A percentile compares a stretch with the other conserved stretches of the same genome.
Conservation (phyloP, 176 grass and related monocot genomes). For the Themeda triandra region DNA sequence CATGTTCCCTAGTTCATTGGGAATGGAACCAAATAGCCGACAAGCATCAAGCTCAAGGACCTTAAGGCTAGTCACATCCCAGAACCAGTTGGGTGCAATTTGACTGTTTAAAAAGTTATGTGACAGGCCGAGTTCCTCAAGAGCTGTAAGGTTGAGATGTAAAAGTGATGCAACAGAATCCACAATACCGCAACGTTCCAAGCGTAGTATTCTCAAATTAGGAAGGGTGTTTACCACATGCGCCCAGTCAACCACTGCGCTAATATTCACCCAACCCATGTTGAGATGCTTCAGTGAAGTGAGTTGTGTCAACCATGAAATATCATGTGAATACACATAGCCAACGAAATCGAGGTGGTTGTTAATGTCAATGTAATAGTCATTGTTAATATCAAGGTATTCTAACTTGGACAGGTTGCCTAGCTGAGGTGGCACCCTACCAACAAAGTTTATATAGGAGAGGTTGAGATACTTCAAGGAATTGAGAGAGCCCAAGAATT, state of each 20-base stretch:
- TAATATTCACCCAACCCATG: background rate
- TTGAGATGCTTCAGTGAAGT: background rate
- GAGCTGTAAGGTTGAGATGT: background rate
- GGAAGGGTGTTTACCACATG: background rate
- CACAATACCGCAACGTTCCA: accelerated
- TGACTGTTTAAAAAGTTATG: background rate
- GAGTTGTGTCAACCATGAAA: background rate
- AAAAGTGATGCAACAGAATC: background rate
- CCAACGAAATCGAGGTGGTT: no score
- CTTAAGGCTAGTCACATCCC: background rate
- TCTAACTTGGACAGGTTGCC: background rate
- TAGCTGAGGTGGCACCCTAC: background rate
- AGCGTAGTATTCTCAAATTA: background rate
- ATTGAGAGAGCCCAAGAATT: background rate
- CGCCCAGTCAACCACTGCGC: background rate
- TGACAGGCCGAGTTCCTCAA: background rate
- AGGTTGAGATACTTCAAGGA: background rate
- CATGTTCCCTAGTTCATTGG: background rate
- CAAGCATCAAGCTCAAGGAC: no score
- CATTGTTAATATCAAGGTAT: background rate
- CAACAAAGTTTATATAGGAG: background rate
- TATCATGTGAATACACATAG: background rate
- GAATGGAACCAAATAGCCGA: background rate
- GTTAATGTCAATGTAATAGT: no score
- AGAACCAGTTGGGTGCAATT: background rate